These are phyloP conservation scores for Canna indica DNA, from an alignment of 176 grass and related monocot species.

Conservation along the genomic window DNA sequence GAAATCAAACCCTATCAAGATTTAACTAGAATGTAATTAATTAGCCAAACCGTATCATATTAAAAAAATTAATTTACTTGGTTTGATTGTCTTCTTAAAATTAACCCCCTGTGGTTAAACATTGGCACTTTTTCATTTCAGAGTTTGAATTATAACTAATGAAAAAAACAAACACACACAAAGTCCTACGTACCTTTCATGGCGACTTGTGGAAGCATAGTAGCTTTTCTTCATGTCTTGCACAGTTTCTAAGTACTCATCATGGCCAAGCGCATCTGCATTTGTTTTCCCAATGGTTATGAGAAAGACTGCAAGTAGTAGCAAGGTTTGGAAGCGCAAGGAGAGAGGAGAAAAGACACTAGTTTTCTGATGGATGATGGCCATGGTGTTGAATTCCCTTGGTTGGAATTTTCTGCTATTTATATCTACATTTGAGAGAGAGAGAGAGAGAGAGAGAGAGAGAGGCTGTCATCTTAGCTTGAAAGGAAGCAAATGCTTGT, in stretches of 20 bases:
- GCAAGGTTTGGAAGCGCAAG: neutral
- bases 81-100: too few relatives aligned
- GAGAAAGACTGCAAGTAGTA: neutral
- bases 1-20: too few relatives aligned
- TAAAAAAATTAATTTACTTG: too few relatives aligned
- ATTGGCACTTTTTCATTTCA: too few relatives aligned
- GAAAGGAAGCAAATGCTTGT: constrained; percentile 7
- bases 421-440: neutral
- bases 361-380: neutral
- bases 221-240: neutral
- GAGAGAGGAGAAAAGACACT: neutral
- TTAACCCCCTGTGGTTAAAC: too few relatives aligned
- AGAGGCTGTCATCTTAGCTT: neutral
- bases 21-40: too few relatives aligned
- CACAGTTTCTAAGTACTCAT: neutral
- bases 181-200: neutral
- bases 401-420: neutral
- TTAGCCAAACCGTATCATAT: too few relatives aligned
- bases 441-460: neutral
- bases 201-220: neutral
- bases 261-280: neutral
- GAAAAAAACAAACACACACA: neutral
- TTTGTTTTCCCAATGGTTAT: neutral
- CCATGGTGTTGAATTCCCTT: neutral
- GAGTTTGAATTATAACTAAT: too few relatives aligned